Evolutionary conservation across 2,329 filamentous ascomycete genomes (phyloP).

Genomic region (Ophiostoma ulmi): DNA sequence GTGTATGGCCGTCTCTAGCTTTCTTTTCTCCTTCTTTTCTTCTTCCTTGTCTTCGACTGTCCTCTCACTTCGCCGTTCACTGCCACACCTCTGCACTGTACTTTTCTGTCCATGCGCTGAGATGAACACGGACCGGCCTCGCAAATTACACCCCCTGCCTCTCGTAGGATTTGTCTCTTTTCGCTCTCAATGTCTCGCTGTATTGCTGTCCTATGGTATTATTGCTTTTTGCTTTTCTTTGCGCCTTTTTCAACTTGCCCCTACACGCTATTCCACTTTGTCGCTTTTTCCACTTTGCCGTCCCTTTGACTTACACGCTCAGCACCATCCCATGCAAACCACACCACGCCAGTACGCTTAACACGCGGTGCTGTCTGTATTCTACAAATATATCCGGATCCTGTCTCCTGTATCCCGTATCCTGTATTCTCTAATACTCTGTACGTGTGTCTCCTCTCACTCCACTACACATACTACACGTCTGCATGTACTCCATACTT

Average conservation of each 20-base stretch:
- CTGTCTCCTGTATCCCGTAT: no score
- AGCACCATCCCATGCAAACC: no score
- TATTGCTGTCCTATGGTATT: background rate
- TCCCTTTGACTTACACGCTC: constrained; percentile 2
- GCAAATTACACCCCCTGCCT: constrained; percentile 8
- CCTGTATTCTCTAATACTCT: no score
- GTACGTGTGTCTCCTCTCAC: no score
- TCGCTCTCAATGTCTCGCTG: background rate
- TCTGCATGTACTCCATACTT: background rate
- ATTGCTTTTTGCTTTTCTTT: background rate
- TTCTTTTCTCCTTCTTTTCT: background rate
- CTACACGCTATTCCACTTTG: background rate
- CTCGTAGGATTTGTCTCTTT: background rate
- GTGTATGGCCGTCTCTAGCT: no score
- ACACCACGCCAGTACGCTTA: background rate
- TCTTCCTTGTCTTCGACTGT: background rate
- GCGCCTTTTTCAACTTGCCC: background rate
- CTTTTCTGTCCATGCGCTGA: background rate
- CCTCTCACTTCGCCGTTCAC: background rate
- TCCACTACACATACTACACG: background rate
- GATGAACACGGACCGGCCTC: constrained; percentile 10
- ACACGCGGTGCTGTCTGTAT: background rate
- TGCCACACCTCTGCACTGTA: background rate
- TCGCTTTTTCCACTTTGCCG: background rate
- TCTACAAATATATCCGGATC: no score